Percentiles rank a stretch among this genome's conserved stretches.
phyloP scores from a whole-genome alignment of 1,284 basidiomycete species.

The Moesziomyces antarcticus region DNA sequence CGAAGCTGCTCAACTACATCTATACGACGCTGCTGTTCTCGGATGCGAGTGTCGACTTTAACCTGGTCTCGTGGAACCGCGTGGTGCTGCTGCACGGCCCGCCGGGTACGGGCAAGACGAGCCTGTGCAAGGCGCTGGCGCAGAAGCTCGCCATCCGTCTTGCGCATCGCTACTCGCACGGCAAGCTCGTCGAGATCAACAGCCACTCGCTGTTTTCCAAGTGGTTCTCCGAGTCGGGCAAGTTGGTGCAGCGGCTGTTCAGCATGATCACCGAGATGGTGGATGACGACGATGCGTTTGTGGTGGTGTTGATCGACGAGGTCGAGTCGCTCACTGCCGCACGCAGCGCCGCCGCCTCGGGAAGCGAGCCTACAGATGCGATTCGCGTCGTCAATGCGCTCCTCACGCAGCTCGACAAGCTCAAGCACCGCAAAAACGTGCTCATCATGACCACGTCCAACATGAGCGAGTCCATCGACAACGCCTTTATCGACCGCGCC shows the following conservation, averaged over 20 bases:
- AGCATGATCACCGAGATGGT: conserved; percentile 84
- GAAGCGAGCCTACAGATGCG: conserved; percentile 95
- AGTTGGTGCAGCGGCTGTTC: conserved; percentile 94
- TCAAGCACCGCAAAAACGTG: conserved; percentile 91
- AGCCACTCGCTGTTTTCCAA: conserved; percentile 67
- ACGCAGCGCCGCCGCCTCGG: conserved; percentile 89
- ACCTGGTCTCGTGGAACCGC: conserved; percentile 93
- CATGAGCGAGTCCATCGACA: conserved; percentile 91
- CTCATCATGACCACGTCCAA: conserved; percentile 97
- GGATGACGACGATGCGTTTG: conserved; percentile 88
- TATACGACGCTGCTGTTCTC: conserved; percentile 90
- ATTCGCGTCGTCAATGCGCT: conserved; percentile 95
- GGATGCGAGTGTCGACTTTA: conserved; percentile 87
- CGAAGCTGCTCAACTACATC: conserved; percentile 89
- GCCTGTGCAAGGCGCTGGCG: conserved; percentile 89
- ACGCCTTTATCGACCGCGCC: conserved; percentile 94
- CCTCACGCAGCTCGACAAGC: conserved; percentile 94
- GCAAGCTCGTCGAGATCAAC: conserved; percentile 94
- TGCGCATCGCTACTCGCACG: conserved; percentile 83
- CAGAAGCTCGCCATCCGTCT: conserved; percentile 94
- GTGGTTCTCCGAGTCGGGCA: conserved; percentile 93
- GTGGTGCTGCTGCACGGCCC: conserved; percentile 94
- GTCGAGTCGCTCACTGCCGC: conserved; percentile 96
- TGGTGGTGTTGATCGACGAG: conserved; percentile 94
- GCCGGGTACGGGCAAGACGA: conserved; percentile 97